Base-by-base conservation (phyloP, 805 yeast genomes). In the Diddensiella transvaalensis region DNA sequence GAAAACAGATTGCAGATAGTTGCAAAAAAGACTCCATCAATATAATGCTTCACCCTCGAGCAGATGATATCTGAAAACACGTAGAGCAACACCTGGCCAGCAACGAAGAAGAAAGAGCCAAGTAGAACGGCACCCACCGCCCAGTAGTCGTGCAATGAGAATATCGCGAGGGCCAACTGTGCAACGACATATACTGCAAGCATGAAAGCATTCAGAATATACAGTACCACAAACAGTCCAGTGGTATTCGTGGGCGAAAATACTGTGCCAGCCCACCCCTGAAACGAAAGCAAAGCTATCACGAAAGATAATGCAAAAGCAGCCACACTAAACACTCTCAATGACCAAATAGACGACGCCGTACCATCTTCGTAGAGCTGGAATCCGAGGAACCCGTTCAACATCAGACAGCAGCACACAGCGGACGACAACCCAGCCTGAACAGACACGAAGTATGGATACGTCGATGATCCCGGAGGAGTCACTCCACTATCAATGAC, bases 301-400 rank as follows among this genome's bases (percentile, higher is more conserved):
- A 87, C 64, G 60, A 85, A 90, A 50, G 84, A 79, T 22, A 82
- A 65, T 1, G 74, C 70, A 59, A 87, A 89, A 60, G 87, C 80
- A 1, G 69, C 56, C 1, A 73, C 43, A n/a, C 87, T 72, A 1
- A 78, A 56, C 2, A 74, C 43, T 50, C 87, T 72, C 37, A 85
- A 65, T 2, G 73, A 61, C 63, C 79, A 67, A 73, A 87, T 75
- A 0, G 96, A 81, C 49, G 62, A 71, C 15, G 65, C 61, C 1
- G 96, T 84, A 17, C 97, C 97, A 65, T 91, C 99, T 65, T 90
- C 97, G 95, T 96, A 93, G 30, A 90, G 68, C 65, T 89, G 93
- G 65, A 88, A 88, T 17, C 91, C 90, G 17, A 89, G 67, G 3
- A 93, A 62, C 3, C 97, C 96, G 51, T 84, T 83, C 46, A 80